Base-by-base conservation (phyloP, 2,329 filamentous ascomycete genomes). In the Teratosphaeria epicoccoides region DNA sequence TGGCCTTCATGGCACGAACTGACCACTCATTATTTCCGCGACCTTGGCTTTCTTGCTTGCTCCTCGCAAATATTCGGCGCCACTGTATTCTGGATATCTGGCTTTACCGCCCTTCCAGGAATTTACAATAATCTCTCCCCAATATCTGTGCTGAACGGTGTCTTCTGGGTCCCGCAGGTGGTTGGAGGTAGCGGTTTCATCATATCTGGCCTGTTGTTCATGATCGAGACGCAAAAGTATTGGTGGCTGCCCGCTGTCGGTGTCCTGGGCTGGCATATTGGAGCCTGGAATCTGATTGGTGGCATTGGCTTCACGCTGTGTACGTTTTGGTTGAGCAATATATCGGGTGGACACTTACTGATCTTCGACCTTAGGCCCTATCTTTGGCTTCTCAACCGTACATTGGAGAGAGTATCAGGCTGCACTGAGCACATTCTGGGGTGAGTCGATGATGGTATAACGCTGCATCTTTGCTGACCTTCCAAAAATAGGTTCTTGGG, bases 31-130 rank as follows among this genome's bases (percentile, higher is more conserved):
- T 61, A 65, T 50, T 50, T 63, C 47, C 56, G 52, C 47, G 62
- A 64, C 28, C 56, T 64, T 12, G 63, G 63, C n/a, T 65, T 63
- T 49, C 52, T 63, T 33, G 63, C 61, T n/a, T 64, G 61, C 29
- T 49, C 54, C 4, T 56, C 51, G 23, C 58, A 61, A 51, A 49
- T 59, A 26, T 43, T 62, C n/a, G 62, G 60, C 17, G 60, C 61
- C 20, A 59, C 56, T 9, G 46, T 65, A 22, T 64, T 61, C 57
- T 61, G 51, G 40, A 57, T 64, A 45, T 59, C 57, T 12, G 61
- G 62, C n/a, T 56, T 65, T 49, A 60, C 59, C 24, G 53, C 57
- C 7, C 49, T 65, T 3, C 63, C 63, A 2, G 60, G 62, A 12
- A 62, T 66, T 26, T 60, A 58, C 47, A 55, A 61, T 37, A 52